A percentile compares a stretch with the other conserved stretches of the same genome.
Conservation (phyloP, 1,139 yeast genomes). For the Candida pseudoviswanathii region DNA sequence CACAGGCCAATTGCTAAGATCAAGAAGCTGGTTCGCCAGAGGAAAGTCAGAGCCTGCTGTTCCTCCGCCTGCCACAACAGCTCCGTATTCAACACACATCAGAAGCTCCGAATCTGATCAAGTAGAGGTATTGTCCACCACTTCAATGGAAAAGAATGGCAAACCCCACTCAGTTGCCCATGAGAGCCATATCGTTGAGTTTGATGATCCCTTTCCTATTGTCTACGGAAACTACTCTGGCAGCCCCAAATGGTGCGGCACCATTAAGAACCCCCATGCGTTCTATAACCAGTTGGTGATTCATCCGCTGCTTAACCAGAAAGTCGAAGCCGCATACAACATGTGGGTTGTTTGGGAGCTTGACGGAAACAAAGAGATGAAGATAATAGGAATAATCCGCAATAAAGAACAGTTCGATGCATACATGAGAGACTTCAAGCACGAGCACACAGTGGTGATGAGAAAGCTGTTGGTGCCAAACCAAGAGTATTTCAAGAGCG, state of each 20-base stretch:
- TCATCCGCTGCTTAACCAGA: conserved; percentile 5
- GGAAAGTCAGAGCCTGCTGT: background rate
- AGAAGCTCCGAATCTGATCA: conserved; percentile 7
- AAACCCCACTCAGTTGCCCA: conserved; percentile 2
- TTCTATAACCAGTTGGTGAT: conserved; percentile 5
- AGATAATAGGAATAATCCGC: conserved; percentile 9
- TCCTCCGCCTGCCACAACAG: background rate
- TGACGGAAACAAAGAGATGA: conserved; percentile 8
- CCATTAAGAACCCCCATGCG: conserved; percentile 7
- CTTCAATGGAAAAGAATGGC: conserved; percentile 4
- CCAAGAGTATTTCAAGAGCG: conserved; percentile 12
- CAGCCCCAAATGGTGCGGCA: conserved; percentile 9
- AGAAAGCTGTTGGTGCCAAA: conserved; percentile 13
- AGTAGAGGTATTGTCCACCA: conserved; percentile 11
- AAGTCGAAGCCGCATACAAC: conserved; percentile 12
- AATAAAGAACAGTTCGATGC: conserved; percentile 10
- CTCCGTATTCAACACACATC: background rate
- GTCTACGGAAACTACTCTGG: conserved; percentile 15
- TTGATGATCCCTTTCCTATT: conserved; percentile 13
- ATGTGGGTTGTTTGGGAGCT: conserved; percentile 15
- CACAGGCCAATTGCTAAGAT: background rate
- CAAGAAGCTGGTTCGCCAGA: conserved; percentile 3
- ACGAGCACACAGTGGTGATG: conserved; percentile 11
- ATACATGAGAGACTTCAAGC: conserved; percentile 8
- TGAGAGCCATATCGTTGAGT: conserved; percentile 4